Evolutionary conservation across 2,329 filamentous ascomycete species (phyloP).

Genomic region (Pezicula rhizophila): DNA sequence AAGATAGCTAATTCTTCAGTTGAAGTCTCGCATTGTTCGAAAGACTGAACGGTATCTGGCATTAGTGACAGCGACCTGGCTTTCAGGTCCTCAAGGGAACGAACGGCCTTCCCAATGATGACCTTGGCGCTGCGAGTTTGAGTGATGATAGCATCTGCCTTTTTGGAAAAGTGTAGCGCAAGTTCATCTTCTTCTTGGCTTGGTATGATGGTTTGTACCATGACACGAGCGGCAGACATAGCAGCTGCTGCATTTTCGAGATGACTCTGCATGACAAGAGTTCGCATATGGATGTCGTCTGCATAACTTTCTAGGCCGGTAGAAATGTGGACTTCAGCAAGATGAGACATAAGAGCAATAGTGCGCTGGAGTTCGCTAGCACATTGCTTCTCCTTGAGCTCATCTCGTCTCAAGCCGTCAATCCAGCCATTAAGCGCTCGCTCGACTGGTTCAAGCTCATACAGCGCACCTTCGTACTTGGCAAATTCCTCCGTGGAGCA

Average conservation of each 20-base stretch:
- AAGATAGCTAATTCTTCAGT: conserved; percentile 61
- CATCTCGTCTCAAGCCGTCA: conserved; percentile 74
- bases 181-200: conserved; percentile 59
- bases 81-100: conserved; percentile 72
- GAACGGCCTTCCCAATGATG: conserved; percentile 69
- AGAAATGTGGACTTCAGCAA: conserved; percentile 74
- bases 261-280: conserved; percentile 70
- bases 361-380: conserved; percentile 76
- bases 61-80: conserved; percentile 68
- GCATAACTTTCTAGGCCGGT: conserved; percentile 66
- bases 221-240: conserved; percentile 54
- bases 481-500: conserved; percentile 75
- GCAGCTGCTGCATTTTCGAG: conserved; percentile 71
- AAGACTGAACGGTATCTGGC: conserved; percentile 59
- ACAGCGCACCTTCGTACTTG: conserved; percentile 70
- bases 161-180: conserved; percentile 60
- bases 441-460: conserved; percentile 89
- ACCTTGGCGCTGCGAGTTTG: conserved; percentile 81
- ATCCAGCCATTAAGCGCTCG: conserved; percentile 83
- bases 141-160: conserved; percentile 64
- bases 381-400: conserved; percentile 79
- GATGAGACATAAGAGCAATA: conserved; percentile 79
- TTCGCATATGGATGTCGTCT: conserved; percentile 72
- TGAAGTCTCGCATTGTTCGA: conserved; percentile 62
- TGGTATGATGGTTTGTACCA: conserved; percentile 62